Conservation (phyloP, 306 rosid genomes). For the Adenanthera pavonina region DNA sequence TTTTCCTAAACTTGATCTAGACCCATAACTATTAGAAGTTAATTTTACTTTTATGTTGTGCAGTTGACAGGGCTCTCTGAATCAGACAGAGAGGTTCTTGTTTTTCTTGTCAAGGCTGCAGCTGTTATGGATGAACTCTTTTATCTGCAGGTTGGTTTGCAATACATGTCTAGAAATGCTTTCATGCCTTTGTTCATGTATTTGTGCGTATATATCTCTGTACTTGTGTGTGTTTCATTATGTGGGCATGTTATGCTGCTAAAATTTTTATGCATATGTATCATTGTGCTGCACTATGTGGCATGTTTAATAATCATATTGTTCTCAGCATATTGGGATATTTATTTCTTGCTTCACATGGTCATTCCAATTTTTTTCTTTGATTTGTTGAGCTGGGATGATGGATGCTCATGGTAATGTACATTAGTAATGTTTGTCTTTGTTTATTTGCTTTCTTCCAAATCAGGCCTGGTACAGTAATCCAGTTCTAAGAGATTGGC, state of each 20-base stretch:
- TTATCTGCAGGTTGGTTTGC: slow-evolving; percentile 69
- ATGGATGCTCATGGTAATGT: slow-evolving; percentile 24
- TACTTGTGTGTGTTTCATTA: slow-evolving; percentile 7
- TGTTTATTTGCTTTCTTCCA: slow-evolving; percentile 29
- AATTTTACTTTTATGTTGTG: slow-evolving; percentile 33
- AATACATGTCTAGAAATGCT: slow-evolving; percentile 2
- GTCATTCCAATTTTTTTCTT: slow-evolving; percentile 12
- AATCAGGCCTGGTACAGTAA: slow-evolving; percentile 84
- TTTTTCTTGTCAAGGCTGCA: slow-evolving; percentile 75
- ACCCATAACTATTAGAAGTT: slow-evolving; percentile 14
- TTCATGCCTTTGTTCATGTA: slow-evolving; percentile 17
- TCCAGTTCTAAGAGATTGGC: slow-evolving; percentile 85
- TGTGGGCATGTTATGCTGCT: slow-evolving; percentile 3
- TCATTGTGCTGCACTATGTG: slow-evolving; percentile 31
- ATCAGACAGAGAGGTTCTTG: slow-evolving; percentile 77
- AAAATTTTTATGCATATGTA: slow-evolving; percentile 20
- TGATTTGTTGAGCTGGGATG: slow-evolving; percentile 27
- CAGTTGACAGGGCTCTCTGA: slow-evolving; percentile 79
- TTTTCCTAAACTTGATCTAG: not conserved
- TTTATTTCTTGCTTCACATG: slow-evolving; percentile 27
- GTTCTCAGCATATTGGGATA: slow-evolving; percentile 19
- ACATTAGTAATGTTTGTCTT: slow-evolving; percentile 35
- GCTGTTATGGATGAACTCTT: slow-evolving; percentile 80
- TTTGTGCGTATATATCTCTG: slow-evolving; percentile 11
- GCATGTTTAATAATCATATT: slow-evolving; percentile 30